phyloP scores from a whole-genome alignment of 108 stramenopile genomes.

The Fragilaria radians region DNA sequence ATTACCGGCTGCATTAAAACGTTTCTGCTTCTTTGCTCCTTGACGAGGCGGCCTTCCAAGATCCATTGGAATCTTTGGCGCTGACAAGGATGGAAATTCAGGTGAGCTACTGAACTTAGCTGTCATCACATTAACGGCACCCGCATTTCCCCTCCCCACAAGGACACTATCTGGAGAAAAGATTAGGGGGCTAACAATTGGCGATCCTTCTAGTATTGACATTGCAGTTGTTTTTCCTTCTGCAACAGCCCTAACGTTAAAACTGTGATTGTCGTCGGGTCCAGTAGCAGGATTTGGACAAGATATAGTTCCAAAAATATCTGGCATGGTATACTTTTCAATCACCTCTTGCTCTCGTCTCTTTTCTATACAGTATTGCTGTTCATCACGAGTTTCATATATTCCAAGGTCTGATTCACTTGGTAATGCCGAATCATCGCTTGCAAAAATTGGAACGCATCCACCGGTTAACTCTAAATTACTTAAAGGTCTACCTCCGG shows the following conservation, averaged over 20 bases:
- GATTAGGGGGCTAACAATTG: not conserved
- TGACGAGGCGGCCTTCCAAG: not conserved
- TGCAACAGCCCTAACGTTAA: slow-evolving; percentile 50
- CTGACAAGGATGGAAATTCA: not conserved
- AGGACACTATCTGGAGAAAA: not conserved
- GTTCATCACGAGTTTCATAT: slow-evolving; percentile 81
- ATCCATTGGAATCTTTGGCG: not conserved
- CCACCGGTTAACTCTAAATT: slow-evolving; percentile 81
- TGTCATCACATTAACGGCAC: not conserved
- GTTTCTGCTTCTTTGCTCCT: not conserved
- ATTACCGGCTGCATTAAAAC: not conserved
- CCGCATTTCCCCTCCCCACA: not conserved
- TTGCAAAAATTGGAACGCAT: slow-evolving; percentile 67
- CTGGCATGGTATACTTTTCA: slow-evolving; percentile 55
- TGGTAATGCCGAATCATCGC: slow-evolving; percentile 75
- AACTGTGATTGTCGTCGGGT: slow-evolving; percentile 77
- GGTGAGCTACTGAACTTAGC: not conserved
- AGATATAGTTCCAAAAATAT: slow-evolving; percentile 63
- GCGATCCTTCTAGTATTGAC: not conserved
- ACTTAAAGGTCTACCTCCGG: slow-evolving; percentile 61
- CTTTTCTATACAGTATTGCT: slow-evolving; percentile 47
- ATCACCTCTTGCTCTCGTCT: slow-evolving; percentile 64
- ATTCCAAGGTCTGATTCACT: slow-evolving; percentile 69
- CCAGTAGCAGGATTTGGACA: slow-evolving; percentile 73
- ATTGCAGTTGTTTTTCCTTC: slow-evolving; percentile 1